Percentiles rank a stretch among this genome's conserved stretches.
Evolutionary conservation across 2,329 filamentous ascomycete species (phyloP).

Genomic region (Penicillium hesseltinei): DNA sequence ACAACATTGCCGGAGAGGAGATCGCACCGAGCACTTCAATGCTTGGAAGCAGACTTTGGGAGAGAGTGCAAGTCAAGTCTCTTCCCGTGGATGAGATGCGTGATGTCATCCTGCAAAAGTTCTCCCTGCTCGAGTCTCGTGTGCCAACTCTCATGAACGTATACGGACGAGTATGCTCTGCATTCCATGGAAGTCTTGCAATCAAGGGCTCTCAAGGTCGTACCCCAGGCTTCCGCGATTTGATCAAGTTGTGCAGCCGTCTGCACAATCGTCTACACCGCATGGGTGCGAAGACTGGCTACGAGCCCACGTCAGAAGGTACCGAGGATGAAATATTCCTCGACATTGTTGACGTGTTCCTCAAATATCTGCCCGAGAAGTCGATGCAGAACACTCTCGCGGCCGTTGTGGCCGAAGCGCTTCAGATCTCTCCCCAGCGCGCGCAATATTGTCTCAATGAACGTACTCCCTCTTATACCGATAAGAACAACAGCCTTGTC

Average conservation of each 20-base stretch:
- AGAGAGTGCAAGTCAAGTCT: constrained; percentile 66
- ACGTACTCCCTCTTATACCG: constrained; percentile 68
- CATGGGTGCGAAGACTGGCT: constrained; percentile 61
- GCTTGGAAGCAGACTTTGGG: constrained; percentile 85
- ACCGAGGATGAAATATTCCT: constrained; percentile 82
- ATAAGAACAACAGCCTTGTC: constrained; percentile 56
- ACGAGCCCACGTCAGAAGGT: constrained; percentile 70
- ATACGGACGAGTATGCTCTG: constrained; percentile 47
- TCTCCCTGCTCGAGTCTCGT: constrained; percentile 64
- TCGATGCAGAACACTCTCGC: constrained; percentile 55
- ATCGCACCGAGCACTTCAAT: constrained; percentile 66
- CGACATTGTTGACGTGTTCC: constrained; percentile 90
- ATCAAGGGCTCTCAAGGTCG: constrained; percentile 48
- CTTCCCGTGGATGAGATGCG: constrained; percentile 69
- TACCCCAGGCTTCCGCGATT: constrained; percentile 68
- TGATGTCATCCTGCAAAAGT: constrained; percentile 68
- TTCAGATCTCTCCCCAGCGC: constrained; percentile 80
- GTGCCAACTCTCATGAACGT: constrained; percentile 57
- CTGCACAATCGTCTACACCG: constrained; percentile 63
- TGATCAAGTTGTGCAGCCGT: constrained; percentile 88
- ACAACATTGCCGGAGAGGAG: constrained; percentile 67
- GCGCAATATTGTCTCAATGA: constrained; percentile 73
- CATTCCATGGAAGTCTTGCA: constrained; percentile 40
- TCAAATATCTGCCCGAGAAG: constrained; percentile 70
- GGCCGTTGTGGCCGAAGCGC: constrained; percentile 74